These are phyloP conservation scores for button mushroom (Agaricus bisporus) DNA, from an alignment of 768 basidiomycete species.

Conservation along the genomic window DNA sequence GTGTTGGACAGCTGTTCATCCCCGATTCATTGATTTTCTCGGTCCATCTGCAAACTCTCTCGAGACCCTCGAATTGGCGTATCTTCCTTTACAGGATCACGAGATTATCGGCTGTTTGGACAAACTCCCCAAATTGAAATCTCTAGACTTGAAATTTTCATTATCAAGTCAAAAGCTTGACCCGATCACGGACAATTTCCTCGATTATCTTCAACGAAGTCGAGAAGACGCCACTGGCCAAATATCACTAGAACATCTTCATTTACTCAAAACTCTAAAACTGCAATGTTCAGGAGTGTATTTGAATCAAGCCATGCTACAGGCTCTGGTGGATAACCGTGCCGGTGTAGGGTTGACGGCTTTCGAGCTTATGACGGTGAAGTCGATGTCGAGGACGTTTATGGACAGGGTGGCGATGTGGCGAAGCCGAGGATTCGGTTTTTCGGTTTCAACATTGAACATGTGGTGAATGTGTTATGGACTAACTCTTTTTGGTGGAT, in stretches of 20 bases:
- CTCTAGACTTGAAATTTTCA: conserved; percentile 29
- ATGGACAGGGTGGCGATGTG: conserved; percentile 2
- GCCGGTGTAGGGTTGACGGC: not conserved
- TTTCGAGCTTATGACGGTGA: conserved; percentile 6
- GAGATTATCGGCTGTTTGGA: conserved; percentile 26
- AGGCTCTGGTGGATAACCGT: conserved; percentile 22
- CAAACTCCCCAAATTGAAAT: conserved; percentile 21
- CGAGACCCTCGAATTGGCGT: conserved; percentile 25
- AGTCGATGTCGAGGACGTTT: conserved; percentile 1
- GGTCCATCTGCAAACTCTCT: conserved; percentile 21
- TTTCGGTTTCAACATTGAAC: conserved; percentile 3
- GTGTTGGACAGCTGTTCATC: conserved; percentile 18
- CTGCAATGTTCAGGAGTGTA: conserved; percentile 30
- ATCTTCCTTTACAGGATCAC: conserved; percentile 31
- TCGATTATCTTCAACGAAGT: conserved; percentile 14
- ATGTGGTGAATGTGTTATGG: not conserved
- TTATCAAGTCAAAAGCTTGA: conserved; percentile 25
- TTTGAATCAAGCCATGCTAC: conserved; percentile 19
- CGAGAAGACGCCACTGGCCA: not conserved
- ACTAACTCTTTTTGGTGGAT: not conserved
- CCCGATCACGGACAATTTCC: conserved; percentile 30
- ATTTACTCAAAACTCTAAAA: conserved; percentile 13
- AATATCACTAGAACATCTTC: not conserved
- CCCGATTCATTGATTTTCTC: conserved; percentile 25
- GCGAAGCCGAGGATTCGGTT: not conserved